phyloP scores from a whole-genome alignment of 1,139 yeast species.

The Pichia sp. region DNA sequence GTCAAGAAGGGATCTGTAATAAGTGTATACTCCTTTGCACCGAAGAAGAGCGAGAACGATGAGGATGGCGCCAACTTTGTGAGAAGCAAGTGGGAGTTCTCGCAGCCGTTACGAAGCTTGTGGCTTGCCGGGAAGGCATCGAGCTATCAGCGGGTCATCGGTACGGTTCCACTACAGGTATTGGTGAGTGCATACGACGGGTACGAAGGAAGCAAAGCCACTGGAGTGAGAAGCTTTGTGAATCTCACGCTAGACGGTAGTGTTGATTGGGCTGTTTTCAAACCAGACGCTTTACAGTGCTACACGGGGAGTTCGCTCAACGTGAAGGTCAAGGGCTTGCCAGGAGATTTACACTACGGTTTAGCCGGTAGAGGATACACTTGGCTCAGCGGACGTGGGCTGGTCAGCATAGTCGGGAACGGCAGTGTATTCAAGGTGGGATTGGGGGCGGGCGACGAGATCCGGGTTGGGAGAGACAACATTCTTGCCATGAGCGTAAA shows the following conservation, averaged over 20 bases:
- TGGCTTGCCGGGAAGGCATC: slow-evolving; percentile 41
- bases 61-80: slow-evolving; percentile 3
- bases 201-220: slow-evolving; percentile 4
- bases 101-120: slow-evolving; percentile 39
- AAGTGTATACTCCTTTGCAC: slow-evolving; percentile 32
- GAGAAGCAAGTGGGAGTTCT: slow-evolving; percentile 30
- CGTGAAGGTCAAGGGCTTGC: slow-evolving; percentile 37
- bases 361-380: slow-evolving; percentile 41
- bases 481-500: slow-evolving; percentile 49
- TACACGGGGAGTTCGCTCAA: slow-evolving; percentile 49
- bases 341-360: slow-evolving; percentile 37
- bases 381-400: slow-evolving; percentile 55
- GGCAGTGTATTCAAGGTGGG: slow-evolving; percentile 52
- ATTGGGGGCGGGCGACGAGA: slow-evolving; percentile 45
- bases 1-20: slow-evolving; percentile 46
- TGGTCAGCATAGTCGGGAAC: slow-evolving; percentile 49
- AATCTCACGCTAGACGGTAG: slow-evolving; percentile 50
- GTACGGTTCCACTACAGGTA: slow-evolving; percentile 45
- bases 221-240: slow-evolving; percentile 36
- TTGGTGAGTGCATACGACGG: slow-evolving; percentile 36
- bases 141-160: slow-evolving; percentile 38
- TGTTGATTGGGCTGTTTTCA: slow-evolving; percentile 57
- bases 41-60: background rate
- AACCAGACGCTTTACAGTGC: slow-evolving; percentile 43
- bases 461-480: slow-evolving; percentile 44